A percentile compares a stretch with the other conserved stretches of the same genome.
phyloP scores from a whole-genome alignment of 495 filamentous ascomycete species.

The Penicillium alfredii region DNA sequence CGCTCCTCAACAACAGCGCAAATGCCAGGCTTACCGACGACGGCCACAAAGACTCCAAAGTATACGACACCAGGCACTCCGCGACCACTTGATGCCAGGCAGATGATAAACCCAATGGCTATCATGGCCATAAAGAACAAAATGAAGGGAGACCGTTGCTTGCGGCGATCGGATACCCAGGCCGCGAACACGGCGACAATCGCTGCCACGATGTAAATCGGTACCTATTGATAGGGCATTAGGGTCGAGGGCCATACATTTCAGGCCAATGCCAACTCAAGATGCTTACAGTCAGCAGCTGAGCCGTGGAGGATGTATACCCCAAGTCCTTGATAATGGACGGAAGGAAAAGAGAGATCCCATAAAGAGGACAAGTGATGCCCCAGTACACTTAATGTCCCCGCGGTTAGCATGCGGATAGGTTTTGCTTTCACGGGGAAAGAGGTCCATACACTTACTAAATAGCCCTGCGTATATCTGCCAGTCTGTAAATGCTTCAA shows the following conservation, averaged over 20 bases:
- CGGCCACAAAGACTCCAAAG: constrained; percentile 66
- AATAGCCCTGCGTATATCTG: constrained; percentile 54
- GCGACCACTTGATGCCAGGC: constrained; percentile 33
- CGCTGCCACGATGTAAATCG: constrained; percentile 58
- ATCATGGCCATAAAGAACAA: constrained; percentile 56
- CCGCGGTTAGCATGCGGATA: too few species aligned
- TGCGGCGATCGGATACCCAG: constrained; percentile 53
- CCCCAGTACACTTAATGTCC: constrained; percentile 50
- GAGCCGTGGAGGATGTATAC: constrained; percentile 57
- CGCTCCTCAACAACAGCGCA: constrained; percentile 29
- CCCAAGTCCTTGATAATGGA: constrained; percentile 62
- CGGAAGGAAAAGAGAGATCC: constrained; percentile 67
- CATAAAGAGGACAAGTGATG: constrained; percentile 63
- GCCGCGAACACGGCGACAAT: constrained; percentile 53
- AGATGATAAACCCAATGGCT: constrained; percentile 61
- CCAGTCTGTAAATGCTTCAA: constrained; percentile 63
- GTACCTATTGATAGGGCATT: too few species aligned
- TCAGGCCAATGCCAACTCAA: too few species aligned
- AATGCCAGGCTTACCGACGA: constrained; percentile 57
- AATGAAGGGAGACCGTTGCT: constrained; percentile 58
- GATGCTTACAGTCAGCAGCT: constrained; percentile 64
- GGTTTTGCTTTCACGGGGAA: too few species aligned
- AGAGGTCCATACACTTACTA: constrained; percentile 27
- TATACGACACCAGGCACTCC: constrained; percentile 61
- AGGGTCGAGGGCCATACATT: too few species aligned